Conservation (phyloP, 140 eudicot genomes). For the Ambrosia hybrid region DNA sequence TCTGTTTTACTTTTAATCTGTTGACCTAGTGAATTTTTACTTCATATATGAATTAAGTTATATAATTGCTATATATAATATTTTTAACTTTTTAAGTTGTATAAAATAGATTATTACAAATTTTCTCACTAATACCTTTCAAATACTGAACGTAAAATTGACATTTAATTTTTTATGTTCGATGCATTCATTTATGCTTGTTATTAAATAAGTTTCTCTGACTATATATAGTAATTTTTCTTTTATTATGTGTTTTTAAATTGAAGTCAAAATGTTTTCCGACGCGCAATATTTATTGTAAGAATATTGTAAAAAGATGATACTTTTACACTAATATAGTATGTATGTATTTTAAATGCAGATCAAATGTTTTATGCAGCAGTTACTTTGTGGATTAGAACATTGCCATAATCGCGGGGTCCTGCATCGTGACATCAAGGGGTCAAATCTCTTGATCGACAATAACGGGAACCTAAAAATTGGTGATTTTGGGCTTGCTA, state of each 20-base stretch:
- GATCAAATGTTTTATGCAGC: constrained; percentile 83
- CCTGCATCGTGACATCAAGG: constrained; percentile 87
- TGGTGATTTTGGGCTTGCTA: constrained; percentile 84
- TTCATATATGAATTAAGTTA: neutral
- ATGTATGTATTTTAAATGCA: constrained; percentile 34
- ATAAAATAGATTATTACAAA: neutral
- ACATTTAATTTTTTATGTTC: neutral
- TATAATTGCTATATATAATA: neutral
- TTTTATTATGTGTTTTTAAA: neutral
- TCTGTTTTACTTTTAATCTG: neutral
- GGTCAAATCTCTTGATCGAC: constrained; percentile 72
- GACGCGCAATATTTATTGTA: neutral
- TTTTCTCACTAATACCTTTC: neutral
- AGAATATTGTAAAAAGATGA: neutral
- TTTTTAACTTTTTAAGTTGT: neutral
- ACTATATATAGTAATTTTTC: neutral
- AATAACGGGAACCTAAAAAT: constrained; percentile 64
- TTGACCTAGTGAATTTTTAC: neutral
- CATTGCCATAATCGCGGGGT: constrained; percentile 78
- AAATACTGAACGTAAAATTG: neutral
- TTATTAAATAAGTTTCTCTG: neutral
- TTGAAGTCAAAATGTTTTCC: constrained; percentile 1
- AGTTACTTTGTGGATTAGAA: constrained; percentile 69
- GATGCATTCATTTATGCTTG: neutral
- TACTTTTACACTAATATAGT: constrained; percentile 9